Conservation (phyloP, 2,329 filamentous ascomycete genomes). For the Alternaria ethzedia region DNA sequence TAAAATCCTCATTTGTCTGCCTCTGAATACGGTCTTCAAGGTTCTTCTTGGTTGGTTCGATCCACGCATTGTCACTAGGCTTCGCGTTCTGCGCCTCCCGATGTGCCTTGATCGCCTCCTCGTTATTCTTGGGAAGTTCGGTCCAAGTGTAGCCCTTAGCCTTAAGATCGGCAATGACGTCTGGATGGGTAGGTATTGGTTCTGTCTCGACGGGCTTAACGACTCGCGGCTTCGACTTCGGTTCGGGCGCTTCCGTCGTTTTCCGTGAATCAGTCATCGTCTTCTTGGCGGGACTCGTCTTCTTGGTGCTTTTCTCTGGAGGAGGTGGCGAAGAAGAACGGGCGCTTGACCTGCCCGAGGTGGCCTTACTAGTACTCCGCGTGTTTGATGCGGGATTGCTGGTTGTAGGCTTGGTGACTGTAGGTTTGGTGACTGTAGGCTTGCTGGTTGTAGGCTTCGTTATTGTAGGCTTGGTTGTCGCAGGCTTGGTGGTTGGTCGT, state of each 20-base stretch:
- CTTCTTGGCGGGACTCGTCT: not conserved
- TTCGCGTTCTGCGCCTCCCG: no score
- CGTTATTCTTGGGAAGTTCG: no score
- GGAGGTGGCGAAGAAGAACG: not conserved
- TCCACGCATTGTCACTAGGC: no score
- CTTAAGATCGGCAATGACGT: no score
- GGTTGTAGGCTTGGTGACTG: not conserved
- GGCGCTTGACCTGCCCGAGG: not conserved
- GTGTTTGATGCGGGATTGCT: not conserved
- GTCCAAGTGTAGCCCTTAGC: no score
- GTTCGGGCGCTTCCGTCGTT: not conserved
- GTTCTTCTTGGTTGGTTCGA: no score
- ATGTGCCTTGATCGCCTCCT: no score
- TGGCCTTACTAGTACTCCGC: not conserved
- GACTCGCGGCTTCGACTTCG: no score
- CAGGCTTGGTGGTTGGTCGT: not conserved
- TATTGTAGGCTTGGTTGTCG: not conserved
- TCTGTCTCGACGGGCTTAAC: no score
- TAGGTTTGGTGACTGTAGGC: not conserved
- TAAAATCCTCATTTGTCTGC: no score
- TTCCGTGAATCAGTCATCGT: not conserved
- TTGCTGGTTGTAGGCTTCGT: not conserved
- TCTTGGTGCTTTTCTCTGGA: not conserved
- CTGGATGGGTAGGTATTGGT: no score
- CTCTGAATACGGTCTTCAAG: no score